Evolutionary conservation across 2,329 filamentous ascomycete species (phyloP), one percentile per base, ranked within the genome.

Genomic region (Bipolaris cookei): DNA sequence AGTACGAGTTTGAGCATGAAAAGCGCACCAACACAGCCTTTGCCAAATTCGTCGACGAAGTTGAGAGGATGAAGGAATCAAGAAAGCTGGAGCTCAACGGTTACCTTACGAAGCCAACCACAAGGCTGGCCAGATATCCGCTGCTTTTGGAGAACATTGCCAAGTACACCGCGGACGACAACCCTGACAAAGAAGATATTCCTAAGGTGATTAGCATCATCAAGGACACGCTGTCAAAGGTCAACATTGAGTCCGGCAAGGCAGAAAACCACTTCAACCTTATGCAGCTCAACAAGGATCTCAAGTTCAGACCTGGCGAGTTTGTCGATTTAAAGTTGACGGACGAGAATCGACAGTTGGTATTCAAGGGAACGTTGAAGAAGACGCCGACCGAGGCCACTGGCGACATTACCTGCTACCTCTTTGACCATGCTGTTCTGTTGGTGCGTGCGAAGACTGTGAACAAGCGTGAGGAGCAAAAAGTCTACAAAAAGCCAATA

Each of bases 1-100:
- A 99, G 77, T 97, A 94, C 71, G 95, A 97, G 73, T 99, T 98
- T 74, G 95, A 99, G 78, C 95, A 95, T 70, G 95, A 99, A 79
- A 91, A 95, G 67, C 89, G 90, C 14, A 85, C 88, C 54, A 99
- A 99, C 69, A 85, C 88, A 1, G 86, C 86, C 38, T 99, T 99
- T 75, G 82, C 89, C 49, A 91, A 90, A 70, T 97, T 98, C 67
- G 95, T 98, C 23, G 95, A 99, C 64, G 93, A 98, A 76, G 96
- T 96, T 5, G 95, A 99, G 77, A 85, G 95, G 56, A 86, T 96
- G 67, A 97, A 97, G 76, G 95, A 99, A 76, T 98, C 94, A 5
- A 87, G 95, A 63, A 99, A 99, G 78, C 83, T 99, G 44, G 95
- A 99, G 77, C 82, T 99, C 57, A 99, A 99, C 76, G 95, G 95